These are phyloP conservation scores for Wakefieldia striispora DNA, from an alignment of 768 basidiomycete species.

Conservation along the genomic window DNA sequence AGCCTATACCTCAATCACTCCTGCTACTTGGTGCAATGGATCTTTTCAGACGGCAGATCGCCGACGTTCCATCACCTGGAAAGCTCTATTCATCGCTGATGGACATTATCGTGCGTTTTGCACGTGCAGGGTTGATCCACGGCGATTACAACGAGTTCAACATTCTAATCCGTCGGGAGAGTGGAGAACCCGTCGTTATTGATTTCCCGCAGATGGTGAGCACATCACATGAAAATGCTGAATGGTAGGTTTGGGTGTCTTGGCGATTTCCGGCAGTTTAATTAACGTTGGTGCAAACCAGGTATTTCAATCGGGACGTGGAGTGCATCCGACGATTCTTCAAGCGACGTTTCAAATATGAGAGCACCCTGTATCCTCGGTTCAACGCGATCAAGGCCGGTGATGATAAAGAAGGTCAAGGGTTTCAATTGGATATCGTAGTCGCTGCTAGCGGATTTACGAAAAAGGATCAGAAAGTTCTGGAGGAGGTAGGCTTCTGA, in stretches of 20 bases:
- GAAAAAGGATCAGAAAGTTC: slow-evolving; percentile 71
- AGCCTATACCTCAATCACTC: slow-evolving; percentile 24
- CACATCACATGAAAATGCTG: slow-evolving; percentile 94
- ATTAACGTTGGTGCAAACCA: slow-evolving; percentile 31
- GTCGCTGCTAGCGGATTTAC: slow-evolving; percentile 95
- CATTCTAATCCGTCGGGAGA: slow-evolving; percentile 82
- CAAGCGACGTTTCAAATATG: slow-evolving; percentile 86
- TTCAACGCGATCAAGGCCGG: slow-evolving; percentile 52
- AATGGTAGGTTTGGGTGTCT: slow-evolving; percentile 60
- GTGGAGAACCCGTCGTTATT: slow-evolving; percentile 82
- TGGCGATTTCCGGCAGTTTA: slow-evolving; percentile 11
- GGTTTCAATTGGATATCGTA: slow-evolving; percentile 80
- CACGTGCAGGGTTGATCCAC: slow-evolving; percentile 92
- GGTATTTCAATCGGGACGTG: slow-evolving; percentile 99
- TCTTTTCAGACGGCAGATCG: slow-evolving; percentile 73
- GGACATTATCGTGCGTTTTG: slow-evolving; percentile 95
- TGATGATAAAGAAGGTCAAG: slow-evolving; percentile 40
- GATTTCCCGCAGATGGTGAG: slow-evolving; percentile 99
- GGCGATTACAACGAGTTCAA: slow-evolving; percentile 99
- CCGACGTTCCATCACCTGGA: slow-evolving; percentile 80
- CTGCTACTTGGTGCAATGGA: not conserved
- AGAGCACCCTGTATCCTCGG: slow-evolving; percentile 83
- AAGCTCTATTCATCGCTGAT: slow-evolving; percentile 89
- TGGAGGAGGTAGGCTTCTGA: slow-evolving; percentile 71
- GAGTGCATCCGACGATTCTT: slow-evolving; percentile 96